Conservation (phyloP, 2,329 filamentous ascomycete genomes). For the Botrytis aclada region DNA sequence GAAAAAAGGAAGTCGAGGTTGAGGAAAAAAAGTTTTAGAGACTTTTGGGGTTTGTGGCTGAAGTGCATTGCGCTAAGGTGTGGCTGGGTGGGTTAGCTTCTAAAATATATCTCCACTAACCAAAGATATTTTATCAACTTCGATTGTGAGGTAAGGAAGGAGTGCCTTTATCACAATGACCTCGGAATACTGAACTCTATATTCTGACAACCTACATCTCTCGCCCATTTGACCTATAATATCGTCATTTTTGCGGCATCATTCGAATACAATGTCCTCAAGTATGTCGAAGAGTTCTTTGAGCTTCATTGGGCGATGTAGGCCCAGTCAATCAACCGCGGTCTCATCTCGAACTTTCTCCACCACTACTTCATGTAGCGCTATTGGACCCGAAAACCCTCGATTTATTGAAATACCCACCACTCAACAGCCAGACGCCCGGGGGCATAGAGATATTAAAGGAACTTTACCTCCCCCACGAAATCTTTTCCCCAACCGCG, state of each 20-base stretch:
- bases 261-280: conserved; percentile 31
- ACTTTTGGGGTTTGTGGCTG: conserved; percentile 30
- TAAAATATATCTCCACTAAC: conserved; percentile 15
- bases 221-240: neutral
- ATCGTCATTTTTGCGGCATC: neutral
- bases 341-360: conserved; percentile 44
- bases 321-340: conserved; percentile 26
- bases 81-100: conserved; percentile 23
- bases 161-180: neutral
- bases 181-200: neutral
- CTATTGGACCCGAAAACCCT: conserved; percentile 79
- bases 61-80: conserved; percentile 15
- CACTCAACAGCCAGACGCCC: conserved; percentile 59
- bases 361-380: conserved; percentile 43
- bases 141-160: conserved; percentile 4
- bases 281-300: conserved; percentile 32
- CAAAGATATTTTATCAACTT: conserved; percentile 26
- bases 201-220: neutral
- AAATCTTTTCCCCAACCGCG: conserved; percentile 64
- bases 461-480: conserved; percentile 82
- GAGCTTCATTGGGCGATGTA: conserved; percentile 35
- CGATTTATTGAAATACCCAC: conserved; percentile 79
- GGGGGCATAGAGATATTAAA: conserved; percentile 52
- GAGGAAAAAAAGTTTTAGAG: conserved; percentile 26
- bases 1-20: conserved; percentile 26